Evolutionary conservation across 352 stramenopile genomes (phyloP).

Genomic region (Pythium rhizo-oryzae): DNA sequence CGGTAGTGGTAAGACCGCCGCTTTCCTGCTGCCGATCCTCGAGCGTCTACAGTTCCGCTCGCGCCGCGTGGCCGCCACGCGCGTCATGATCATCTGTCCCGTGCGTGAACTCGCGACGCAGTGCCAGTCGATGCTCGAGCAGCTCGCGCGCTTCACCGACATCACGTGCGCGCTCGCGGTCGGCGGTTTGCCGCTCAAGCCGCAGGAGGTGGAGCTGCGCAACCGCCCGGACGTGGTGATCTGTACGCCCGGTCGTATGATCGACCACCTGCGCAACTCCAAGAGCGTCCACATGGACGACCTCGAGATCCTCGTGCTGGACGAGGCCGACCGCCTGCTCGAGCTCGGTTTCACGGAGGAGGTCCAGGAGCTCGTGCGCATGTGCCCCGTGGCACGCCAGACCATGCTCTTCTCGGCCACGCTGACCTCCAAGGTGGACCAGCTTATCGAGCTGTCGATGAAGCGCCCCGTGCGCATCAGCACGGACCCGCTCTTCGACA

Average conservation of each 20-base stretch:
- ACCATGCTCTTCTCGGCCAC: conserved; percentile 99
- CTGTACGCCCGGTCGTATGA: conserved; percentile 97
- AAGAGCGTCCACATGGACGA: conserved; percentile 97
- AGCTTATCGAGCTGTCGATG: conserved; percentile 96
- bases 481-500: conserved; percentile 94
- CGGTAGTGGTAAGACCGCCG: conserved; percentile 98
- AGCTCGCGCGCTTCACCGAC: conserved; percentile 96
- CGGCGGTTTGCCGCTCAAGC: conserved; percentile 89
- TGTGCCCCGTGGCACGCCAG: conserved; percentile 95
- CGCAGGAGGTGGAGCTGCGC: conserved; percentile 96
- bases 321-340: conserved; percentile 95
- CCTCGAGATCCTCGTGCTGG: conserved; percentile 96
- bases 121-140: conserved; percentile 94
- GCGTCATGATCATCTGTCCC: conserved; percentile 97
- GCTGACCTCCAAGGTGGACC: conserved; percentile 97
- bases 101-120: conserved; percentile 98
- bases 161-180: conserved; percentile 94
- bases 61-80: conserved; percentile 84
- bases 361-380: conserved; percentile 95
- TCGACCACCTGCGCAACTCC: conserved; percentile 98
- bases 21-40: conserved; percentile 97
- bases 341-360: conserved; percentile 99
- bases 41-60: conserved; percentile 96
- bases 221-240: conserved; percentile 97
- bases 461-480: conserved; percentile 96